A percentile compares a stretch with the other conserved stretches of the same genome.
Conservation (phyloP, 208 protist species). For the Acanthamoeba sp. region DNA sequence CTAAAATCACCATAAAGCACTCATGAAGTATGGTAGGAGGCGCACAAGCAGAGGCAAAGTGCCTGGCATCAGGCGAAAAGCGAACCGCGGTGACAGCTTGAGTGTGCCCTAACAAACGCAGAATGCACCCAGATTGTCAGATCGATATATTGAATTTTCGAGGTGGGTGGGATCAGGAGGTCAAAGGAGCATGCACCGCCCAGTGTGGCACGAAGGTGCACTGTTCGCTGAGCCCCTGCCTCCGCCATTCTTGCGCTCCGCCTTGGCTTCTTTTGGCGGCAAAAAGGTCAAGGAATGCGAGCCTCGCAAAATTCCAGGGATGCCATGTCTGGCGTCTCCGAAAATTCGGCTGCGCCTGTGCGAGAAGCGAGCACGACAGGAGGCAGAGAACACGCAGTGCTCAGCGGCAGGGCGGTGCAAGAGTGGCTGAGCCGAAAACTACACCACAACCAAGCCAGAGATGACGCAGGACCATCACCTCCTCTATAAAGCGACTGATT, state of each 20-base stretch:
- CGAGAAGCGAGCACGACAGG: no score
- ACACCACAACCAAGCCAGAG: constrained; percentile 1
- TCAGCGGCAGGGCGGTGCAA: no score
- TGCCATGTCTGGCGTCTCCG: no score
- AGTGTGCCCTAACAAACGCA: neutral
- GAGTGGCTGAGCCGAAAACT: neutral
- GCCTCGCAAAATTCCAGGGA: no score
- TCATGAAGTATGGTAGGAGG: neutral
- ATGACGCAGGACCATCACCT: neutral
- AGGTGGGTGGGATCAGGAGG: no score
- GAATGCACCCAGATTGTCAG: no score
- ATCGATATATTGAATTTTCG: no score
- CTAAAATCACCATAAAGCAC: neutral
- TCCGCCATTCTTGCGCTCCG: neutral
- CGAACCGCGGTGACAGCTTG: constrained; percentile 5
- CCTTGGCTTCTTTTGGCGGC: neutral
- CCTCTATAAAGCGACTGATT: neutral
- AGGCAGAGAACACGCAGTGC: no score
- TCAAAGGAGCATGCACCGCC: neutral
- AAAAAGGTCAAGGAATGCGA: neutral
- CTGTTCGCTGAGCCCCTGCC: neutral
- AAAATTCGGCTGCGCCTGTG: no score
- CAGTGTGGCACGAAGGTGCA: neutral
- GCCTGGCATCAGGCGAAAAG: neutral
- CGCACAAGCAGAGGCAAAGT: constrained; percentile 5